Percentiles rank a stretch among this genome's conserved stretches.
These are phyloP conservation scores for Thelonectria blattea DNA, from an alignment of 2,329 filamentous ascomycete genomes.

Conservation along the genomic window DNA sequence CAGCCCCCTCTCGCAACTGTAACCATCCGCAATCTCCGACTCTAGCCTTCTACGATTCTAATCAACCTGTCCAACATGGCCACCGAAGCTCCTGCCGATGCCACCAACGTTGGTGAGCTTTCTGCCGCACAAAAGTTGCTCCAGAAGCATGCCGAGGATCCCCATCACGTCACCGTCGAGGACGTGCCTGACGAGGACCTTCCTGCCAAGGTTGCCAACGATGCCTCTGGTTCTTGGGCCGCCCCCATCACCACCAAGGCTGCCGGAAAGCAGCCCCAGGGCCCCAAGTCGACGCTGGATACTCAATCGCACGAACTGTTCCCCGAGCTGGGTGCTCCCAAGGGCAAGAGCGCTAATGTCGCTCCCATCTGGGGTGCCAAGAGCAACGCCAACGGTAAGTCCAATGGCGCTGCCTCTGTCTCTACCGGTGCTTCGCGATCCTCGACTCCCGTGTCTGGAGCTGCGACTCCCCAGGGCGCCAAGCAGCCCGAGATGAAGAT, in stretches of 20 bases:
- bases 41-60: constrained; percentile 20
- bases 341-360: constrained; percentile 70
- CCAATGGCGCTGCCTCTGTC: constrained; percentile 62
- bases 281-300: constrained; percentile 64
- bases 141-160: constrained; percentile 63
- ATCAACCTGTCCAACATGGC: constrained; percentile 47
- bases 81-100: constrained; percentile 46
- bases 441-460: constrained; percentile 68
- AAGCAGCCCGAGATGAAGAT: constrained; percentile 65
- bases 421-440: constrained; percentile 64
- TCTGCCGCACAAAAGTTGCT: constrained; percentile 68
- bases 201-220: constrained; percentile 57
- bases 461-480: constrained; percentile 49
- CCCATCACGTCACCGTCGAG: constrained; percentile 74
- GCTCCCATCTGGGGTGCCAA: constrained; percentile 81
- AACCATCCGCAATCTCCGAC: constrained; percentile 7
- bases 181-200: constrained; percentile 83
- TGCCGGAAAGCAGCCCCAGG: constrained; percentile 71
- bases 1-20: constrained; percentile 17
- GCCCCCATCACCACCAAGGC: constrained; percentile 65
- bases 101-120: constrained; percentile 46
- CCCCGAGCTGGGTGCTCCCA: constrained; percentile 80
- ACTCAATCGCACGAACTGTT: constrained; percentile 90
- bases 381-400: constrained; percentile 58
- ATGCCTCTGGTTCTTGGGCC: constrained; percentile 54